A percentile compares a stretch with the other conserved stretches of the same genome.
These are phyloP conservation scores for Diplogelasinospora grovesii DNA, from an alignment of 495 filamentous ascomycete genomes.

Conservation along the genomic window DNA sequence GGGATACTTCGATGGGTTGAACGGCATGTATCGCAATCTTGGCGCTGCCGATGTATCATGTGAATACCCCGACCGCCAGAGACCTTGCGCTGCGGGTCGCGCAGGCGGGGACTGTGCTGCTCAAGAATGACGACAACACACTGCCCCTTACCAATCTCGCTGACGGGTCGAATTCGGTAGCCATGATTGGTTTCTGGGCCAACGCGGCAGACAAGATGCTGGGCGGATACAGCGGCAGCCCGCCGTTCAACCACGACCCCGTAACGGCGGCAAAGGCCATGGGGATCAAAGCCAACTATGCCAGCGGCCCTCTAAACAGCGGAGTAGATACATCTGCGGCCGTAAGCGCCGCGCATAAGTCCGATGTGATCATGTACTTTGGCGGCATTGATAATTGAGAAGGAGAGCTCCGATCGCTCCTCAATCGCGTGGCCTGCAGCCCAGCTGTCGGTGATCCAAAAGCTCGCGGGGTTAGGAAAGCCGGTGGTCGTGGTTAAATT, in stretches of 20 bases:
- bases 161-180: conserved; percentile 23
- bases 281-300: conserved; percentile 15
- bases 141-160: conserved; percentile 15
- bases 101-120: conserved; percentile 28
- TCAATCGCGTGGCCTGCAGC: conserved; percentile 33
- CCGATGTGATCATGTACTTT: conserved; percentile 36
- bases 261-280: conserved; percentile 28
- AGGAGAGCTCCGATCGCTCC: conserved; percentile 33
- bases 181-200: conserved; percentile 38
- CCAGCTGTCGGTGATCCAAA: conserved; percentile 32
- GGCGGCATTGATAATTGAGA: conserved; percentile 38
- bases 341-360: conserved; percentile 24
- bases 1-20: conserved; percentile 24
- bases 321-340: conserved; percentile 49
- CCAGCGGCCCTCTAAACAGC: conserved; percentile 28
- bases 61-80: conserved; percentile 19
- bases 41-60: conserved; percentile 14
- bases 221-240: conserved; percentile 35
- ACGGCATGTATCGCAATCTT: conserved; percentile 7
- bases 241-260: conserved; percentile 30
- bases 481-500: conserved; percentile 34
- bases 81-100: conserved; percentile 32
- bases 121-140: conserved; percentile 38
- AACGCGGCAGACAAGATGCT: conserved; percentile 25
- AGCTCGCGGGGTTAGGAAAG: conserved; percentile 27